phyloP scores from a whole-genome alignment of 257 asterid species.

The Eucommia ulmoides region DNA sequence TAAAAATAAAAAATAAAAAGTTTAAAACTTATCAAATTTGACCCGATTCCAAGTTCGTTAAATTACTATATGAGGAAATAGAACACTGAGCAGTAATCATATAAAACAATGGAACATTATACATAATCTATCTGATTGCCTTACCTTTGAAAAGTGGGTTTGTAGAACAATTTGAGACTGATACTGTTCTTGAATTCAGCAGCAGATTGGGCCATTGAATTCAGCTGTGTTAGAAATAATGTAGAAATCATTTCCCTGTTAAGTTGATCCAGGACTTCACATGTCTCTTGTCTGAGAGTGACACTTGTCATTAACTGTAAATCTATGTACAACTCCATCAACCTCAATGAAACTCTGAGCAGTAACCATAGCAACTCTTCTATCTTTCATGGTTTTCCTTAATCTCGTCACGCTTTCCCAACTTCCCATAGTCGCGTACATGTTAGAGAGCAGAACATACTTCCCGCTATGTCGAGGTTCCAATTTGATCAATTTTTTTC shows the following conservation, averaged over 20 bases:
- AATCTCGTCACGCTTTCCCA: conserved; percentile 1
- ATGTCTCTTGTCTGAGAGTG: not conserved
- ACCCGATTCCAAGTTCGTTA: no score
- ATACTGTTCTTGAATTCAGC: no score
- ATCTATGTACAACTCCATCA: not conserved
- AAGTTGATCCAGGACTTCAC: not conserved
- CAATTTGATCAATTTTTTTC: not conserved
- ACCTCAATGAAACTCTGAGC: conserved; percentile 1
- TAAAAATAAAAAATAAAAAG: no score
- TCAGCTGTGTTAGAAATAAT: no score
- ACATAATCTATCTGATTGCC: no score
- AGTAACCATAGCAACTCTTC: not conserved
- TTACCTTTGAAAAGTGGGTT: no score
- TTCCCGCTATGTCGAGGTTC: not conserved
- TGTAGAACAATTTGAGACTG: no score
- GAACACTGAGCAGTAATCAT: no score
- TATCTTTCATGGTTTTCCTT: not conserved
- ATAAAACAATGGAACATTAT: no score
- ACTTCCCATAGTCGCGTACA: not conserved
- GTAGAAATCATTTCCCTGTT: not conserved
- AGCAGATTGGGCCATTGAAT: no score
- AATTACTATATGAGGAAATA: no score
- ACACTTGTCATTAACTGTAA: not conserved
- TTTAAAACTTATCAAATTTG: no score
- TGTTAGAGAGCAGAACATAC: not conserved